Evolutionary conservation across 345 rosid genomes (phyloP).

Genomic region (Lenwebbia sp.): DNA sequence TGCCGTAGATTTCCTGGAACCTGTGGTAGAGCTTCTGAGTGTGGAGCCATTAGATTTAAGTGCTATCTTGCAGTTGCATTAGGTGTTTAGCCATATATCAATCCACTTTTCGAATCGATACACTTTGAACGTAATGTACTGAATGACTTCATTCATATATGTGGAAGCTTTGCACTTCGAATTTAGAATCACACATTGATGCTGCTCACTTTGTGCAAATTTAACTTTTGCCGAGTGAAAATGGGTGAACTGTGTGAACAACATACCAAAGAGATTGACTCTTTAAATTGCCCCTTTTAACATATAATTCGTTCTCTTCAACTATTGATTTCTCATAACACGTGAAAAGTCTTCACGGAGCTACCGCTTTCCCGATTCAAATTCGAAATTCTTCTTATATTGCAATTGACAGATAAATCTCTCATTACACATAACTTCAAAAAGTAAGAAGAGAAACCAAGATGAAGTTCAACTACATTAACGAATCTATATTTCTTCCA

Average conservation of each 20-base stretch:
- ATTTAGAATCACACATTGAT: background rate
- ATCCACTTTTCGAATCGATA: background rate
- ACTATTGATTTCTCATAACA: background rate
- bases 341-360: background rate
- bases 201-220: background rate
- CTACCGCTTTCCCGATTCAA: background rate
- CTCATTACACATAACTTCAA: background rate
- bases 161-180: background rate
- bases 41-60: background rate
- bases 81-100: background rate
- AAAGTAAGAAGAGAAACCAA: background rate
- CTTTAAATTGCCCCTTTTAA: background rate
- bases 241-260: background rate
- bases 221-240: background rate
- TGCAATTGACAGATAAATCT: background rate
- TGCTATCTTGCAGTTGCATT: background rate
- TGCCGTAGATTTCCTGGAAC: background rate
- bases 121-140: background rate
- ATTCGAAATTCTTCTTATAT: background rate
- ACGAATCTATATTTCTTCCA: background rate
- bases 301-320: background rate
- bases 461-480: background rate
- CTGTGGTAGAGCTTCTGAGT: background rate
- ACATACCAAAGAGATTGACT: background rate
- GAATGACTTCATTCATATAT: background rate